A percentile compares a stretch with the other conserved stretches of the same genome.
Evolutionary conservation across 257 asterid genomes (phyloP).

Genomic region (Primulina tabacum): DNA sequence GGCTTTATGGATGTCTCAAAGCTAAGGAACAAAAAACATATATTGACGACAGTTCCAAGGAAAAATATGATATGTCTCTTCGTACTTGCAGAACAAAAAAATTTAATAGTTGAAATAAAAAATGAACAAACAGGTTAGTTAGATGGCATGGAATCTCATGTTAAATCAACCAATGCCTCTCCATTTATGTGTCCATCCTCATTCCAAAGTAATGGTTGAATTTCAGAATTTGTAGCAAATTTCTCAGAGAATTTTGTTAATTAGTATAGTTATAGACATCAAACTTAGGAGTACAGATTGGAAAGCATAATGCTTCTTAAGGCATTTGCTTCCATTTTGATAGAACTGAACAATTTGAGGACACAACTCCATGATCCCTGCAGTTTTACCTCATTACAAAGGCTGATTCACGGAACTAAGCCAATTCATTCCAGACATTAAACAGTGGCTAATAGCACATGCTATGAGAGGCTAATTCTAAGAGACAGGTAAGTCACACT

Average conservation of each 20-base stretch:
- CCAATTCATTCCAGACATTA: too few species aligned
- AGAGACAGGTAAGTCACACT: too few species aligned
- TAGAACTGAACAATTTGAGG: too few species aligned
- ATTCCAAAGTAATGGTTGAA: not conserved
- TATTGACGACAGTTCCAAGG: not conserved
- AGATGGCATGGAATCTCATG: not conserved
- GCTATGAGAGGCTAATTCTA: too few species aligned
- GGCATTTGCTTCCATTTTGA: too few species aligned
- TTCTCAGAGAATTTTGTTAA: not conserved
- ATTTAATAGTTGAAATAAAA: not conserved
- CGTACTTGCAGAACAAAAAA: not conserved
- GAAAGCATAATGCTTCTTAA: too few species aligned
- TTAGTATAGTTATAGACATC: not conserved
- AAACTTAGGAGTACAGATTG: too few species aligned
- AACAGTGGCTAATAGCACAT: too few species aligned
- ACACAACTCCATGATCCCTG: too few species aligned
- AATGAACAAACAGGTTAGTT: not conserved
- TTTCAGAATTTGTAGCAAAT: constrained; percentile 7
- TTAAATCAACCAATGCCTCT: not conserved
- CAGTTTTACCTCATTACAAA: too few species aligned
- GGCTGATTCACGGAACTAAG: too few species aligned
- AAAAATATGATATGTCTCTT: not conserved
- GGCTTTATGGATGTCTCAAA: not conserved
- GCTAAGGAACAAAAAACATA: not conserved
- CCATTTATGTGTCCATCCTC: not conserved